phyloP scores from a whole-genome alignment of 164 flowering plant genomes.

The Annona cherimola region DNA sequence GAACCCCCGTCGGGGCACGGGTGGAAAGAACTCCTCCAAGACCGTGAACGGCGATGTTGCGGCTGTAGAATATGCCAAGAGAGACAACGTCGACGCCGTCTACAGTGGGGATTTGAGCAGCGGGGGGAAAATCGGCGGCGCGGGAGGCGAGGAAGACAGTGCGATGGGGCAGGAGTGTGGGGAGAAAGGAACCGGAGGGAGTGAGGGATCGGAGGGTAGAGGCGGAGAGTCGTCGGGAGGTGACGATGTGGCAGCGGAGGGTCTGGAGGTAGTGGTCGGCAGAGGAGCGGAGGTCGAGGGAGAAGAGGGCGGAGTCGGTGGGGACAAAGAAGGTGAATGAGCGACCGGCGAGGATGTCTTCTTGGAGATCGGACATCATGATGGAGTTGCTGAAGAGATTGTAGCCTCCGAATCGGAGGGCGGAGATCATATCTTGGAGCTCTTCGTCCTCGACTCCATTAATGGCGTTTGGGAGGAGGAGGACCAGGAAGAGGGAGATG shows the following conservation, averaged over 20 bases:
- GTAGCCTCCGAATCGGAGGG: slow-evolving; percentile 21
- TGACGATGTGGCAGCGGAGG: slow-evolving; percentile 26
- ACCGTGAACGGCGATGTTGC: slow-evolving; percentile 30
- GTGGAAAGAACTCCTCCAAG: slow-evolving; percentile 13
- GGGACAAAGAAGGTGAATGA: slow-evolving; percentile 36
- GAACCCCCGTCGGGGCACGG: not conserved
- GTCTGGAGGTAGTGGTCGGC: slow-evolving; percentile 27
- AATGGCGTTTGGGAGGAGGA: not conserved
- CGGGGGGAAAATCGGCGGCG: not conserved
- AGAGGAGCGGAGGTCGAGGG: slow-evolving; percentile 25
- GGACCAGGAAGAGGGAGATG: not conserved
- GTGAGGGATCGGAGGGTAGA: slow-evolving; percentile 11
- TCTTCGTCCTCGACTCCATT: slow-evolving; percentile 13
- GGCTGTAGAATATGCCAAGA: slow-evolving; percentile 22
- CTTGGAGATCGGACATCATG: slow-evolving; percentile 20
- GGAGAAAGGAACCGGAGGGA: slow-evolving; percentile 15
- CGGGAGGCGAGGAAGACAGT: slow-evolving; percentile 1
- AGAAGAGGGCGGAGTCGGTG: slow-evolving; percentile 29
- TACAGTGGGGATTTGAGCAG: slow-evolving; percentile 3
- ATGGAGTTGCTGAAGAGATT: slow-evolving; percentile 29
- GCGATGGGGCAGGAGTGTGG: slow-evolving; percentile 19
- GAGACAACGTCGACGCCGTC: slow-evolving; percentile 18
- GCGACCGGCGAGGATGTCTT: slow-evolving; percentile 14
- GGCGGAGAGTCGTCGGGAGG: slow-evolving; percentile 19
- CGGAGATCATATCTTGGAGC: slow-evolving; percentile 14